Percentiles rank a stretch among this genome's conserved stretches.
Conservation (phyloP, 768 basidiomycete genomes). For the Tylopilus felleus region DNA sequence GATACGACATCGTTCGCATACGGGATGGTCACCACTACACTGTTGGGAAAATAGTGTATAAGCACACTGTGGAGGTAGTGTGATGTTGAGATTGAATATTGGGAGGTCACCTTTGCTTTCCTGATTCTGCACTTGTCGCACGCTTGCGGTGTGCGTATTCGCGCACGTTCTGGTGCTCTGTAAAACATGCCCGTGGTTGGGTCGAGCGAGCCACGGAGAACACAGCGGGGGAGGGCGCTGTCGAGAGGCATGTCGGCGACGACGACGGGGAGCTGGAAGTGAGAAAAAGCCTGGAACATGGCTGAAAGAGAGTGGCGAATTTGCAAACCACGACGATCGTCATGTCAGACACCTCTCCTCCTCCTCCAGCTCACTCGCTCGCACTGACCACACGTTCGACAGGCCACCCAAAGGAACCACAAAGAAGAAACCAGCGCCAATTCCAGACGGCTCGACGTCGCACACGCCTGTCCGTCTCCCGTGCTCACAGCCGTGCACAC, state of each 20-base stretch:
- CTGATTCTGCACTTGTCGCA: constrained; percentile 71
- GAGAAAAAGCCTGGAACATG: not conserved
- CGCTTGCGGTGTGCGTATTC: constrained; percentile 68
- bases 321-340: not conserved
- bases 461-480: not conserved
- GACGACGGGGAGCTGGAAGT: not conserved
- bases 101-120: constrained; percentile 62
- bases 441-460: not conserved
- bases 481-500: not conserved
- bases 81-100: not conserved
- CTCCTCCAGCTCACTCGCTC: not conserved
- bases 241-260: constrained; percentile 7
- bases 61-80: not conserved
- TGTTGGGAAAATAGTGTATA: constrained; percentile 24
- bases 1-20: constrained; percentile 60
- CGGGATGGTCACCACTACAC: constrained; percentile 71
- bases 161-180: constrained; percentile 58
- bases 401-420: constrained; percentile 8
- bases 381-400: not conserved
- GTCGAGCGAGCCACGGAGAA: constrained; percentile 60
- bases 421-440: not conserved
- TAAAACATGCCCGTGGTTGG: constrained; percentile 65
- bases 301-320: not conserved
- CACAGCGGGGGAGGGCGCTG: constrained; percentile 14
- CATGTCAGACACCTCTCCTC: not conserved